A percentile compares a stretch with the other conserved stretches of the same genome.
These are phyloP conservation scores for Apiotrichum porosum DNA, from an alignment of 1,284 basidiomycete species.

Conservation along the genomic window DNA sequence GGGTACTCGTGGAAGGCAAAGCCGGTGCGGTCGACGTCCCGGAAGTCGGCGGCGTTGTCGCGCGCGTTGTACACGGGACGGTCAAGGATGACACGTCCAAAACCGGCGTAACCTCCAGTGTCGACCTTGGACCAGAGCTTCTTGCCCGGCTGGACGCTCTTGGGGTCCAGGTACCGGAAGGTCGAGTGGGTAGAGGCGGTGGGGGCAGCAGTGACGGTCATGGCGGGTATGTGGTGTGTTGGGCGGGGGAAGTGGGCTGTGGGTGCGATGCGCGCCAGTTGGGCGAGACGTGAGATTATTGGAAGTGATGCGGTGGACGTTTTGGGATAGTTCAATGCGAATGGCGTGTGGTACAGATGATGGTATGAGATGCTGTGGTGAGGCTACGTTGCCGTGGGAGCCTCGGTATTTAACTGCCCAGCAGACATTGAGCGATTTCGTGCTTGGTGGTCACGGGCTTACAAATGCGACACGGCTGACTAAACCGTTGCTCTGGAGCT, in stretches of 20 bases:
- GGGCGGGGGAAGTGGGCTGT: background rate
- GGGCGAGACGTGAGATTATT: no score
- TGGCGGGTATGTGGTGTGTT: background rate
- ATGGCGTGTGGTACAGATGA: no score
- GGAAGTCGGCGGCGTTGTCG: conserved; percentile 9
- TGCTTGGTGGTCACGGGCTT: no score
- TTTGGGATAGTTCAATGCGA: no score
- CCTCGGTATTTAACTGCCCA: no score
- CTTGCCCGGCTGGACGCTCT: background rate
- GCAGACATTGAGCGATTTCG: no score
- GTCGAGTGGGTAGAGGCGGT: conserved; percentile 4
- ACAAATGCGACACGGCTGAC: no score
- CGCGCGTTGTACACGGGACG: conserved; percentile 16
- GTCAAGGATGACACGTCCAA: background rate
- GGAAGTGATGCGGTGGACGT: no score
- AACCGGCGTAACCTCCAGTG: background rate
- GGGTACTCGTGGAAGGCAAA: conserved; percentile 17
- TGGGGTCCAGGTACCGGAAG: conserved; percentile 13
- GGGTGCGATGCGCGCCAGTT: background rate
- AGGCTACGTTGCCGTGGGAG: no score
- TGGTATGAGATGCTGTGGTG: no score
- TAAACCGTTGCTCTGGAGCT: no score
- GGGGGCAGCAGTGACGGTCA: background rate
- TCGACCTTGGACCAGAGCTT: conserved; percentile 20
- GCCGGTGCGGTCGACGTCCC: conserved; percentile 15